Conservation (phyloP, 768 basidiomycete genomes). For the Lyophyllum shimeji region DNA sequence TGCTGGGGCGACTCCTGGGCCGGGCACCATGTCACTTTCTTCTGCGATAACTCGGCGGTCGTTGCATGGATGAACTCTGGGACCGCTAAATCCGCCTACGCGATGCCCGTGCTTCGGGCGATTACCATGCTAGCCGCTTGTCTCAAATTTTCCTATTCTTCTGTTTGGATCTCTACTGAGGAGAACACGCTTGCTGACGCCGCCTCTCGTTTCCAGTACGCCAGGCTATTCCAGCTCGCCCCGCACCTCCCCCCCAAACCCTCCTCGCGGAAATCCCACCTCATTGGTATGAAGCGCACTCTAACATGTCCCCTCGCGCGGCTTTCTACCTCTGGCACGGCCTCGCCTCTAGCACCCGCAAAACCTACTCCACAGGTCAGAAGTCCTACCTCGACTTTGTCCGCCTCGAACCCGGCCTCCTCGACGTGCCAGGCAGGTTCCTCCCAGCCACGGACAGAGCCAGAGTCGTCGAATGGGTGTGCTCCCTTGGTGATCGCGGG, state of each 20-base stretch:
- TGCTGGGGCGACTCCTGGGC: not conserved
- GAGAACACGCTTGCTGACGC: constrained; percentile 15
- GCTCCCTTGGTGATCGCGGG: constrained; percentile 8
- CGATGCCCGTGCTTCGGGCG: not conserved
- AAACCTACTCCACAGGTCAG: constrained; percentile 29
- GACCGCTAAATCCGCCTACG: constrained; percentile 15
- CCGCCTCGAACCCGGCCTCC: constrained; percentile 15
- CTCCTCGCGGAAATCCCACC: constrained; percentile 17
- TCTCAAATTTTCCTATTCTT: constrained; percentile 1
- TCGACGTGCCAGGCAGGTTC: constrained; percentile 7
- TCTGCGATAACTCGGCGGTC: not conserved
- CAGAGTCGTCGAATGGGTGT: constrained; percentile 23
- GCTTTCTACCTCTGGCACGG: constrained; percentile 21
- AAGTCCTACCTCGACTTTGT: constrained; percentile 28
- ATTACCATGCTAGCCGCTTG: not conserved
- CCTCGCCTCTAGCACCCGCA: constrained; percentile 26
- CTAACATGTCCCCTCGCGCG: constrained; percentile 13
- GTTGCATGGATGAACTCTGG: too few species aligned
- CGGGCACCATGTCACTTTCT: not conserved
- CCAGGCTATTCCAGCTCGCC: constrained; percentile 22
- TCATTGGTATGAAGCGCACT: constrained; percentile 19
- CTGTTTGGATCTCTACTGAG: not conserved
- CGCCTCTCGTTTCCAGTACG: constrained; percentile 26
- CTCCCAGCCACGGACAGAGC: constrained; percentile 17
- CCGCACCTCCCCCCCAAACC: constrained; percentile 18